These are phyloP conservation scores for Thelonectria discophora DNA, from an alignment of 2,329 filamentous ascomycete species.

Conservation along the genomic window DNA sequence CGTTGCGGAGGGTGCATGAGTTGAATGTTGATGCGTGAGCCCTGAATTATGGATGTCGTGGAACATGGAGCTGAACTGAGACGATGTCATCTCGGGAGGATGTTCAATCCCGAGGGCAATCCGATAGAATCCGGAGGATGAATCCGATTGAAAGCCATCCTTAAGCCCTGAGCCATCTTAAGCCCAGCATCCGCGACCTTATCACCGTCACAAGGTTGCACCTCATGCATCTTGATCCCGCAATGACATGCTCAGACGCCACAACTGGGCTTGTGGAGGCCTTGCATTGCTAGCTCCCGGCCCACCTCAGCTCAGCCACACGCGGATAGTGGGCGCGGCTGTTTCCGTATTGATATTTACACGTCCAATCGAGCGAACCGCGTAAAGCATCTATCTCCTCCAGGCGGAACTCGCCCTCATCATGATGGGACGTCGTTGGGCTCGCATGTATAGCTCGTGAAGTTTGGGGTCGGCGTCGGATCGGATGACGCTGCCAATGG, in stretches of 20 bases:
- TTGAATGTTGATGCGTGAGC: constrained; percentile 2
- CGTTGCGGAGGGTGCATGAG: constrained; percentile 10
- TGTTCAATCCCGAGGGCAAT: too few relatives aligned
- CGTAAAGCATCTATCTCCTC: too few relatives aligned
- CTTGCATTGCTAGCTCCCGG: neutral
- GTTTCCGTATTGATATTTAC: constrained; percentile 3
- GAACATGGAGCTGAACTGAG: too few relatives aligned
- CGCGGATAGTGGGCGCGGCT: constrained; percentile 21
- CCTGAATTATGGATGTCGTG: too few relatives aligned
- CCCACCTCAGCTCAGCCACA: constrained; percentile 9
- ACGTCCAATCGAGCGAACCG: too few relatives aligned
- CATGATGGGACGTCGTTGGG: constrained; percentile 78
- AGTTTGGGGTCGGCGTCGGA: constrained; percentile 84
- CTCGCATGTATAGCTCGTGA: constrained; percentile 78
- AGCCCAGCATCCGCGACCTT: too few relatives aligned
- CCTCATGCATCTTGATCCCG: constrained; percentile 11
- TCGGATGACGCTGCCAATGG: constrained; percentile 94
- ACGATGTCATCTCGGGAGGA: too few relatives aligned
- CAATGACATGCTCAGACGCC: constrained; percentile 18
- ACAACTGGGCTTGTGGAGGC: constrained; percentile 22
- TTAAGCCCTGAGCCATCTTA: too few relatives aligned
- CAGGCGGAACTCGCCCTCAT: constrained; percentile 51
- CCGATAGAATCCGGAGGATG: too few relatives aligned
- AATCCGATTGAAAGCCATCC: too few relatives aligned
- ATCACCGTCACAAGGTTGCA: constrained; percentile 14